Percentiles rank a stretch among this genome's conserved stretches.
phyloP scores from a whole-genome alignment of 2,329 filamentous ascomycete genomes.

The Phaeoacremonium minimum region DNA sequence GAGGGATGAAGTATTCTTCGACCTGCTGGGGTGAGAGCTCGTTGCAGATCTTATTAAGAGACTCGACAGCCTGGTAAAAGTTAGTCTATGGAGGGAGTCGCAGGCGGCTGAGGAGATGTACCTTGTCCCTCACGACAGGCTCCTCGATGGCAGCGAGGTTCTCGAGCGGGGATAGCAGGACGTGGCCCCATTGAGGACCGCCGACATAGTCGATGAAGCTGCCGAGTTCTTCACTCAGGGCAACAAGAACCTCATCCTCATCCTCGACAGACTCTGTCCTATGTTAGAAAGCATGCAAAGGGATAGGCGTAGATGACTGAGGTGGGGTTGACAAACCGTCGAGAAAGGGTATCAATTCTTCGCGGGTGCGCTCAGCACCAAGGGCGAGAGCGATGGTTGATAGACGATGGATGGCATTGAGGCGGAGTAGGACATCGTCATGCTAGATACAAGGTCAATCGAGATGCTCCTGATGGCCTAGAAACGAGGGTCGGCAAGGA shows the following conservation, averaged over 20 bases:
- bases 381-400: slow-evolving; percentile 97
- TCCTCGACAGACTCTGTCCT: slow-evolving; percentile 99
- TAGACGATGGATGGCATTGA: slow-evolving; percentile 97
- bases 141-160: slow-evolving; percentile 98
- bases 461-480: slow-evolving; percentile 9
- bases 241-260: slow-evolving; percentile 96
- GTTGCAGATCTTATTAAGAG: slow-evolving; percentile 97
- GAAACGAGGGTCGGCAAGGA: background rate
- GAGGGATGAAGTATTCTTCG: slow-evolving; percentile 95
- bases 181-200: slow-evolving; percentile 88
- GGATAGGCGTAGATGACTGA: slow-evolving; percentile 11
- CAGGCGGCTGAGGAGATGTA: slow-evolving; percentile 32
- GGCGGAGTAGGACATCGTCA: slow-evolving; percentile 93
- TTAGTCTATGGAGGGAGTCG: slow-evolving; percentile 8
- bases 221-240: slow-evolving; percentile 93
- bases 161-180: slow-evolving; percentile 93
- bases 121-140: slow-evolving; percentile 96
- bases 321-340: slow-evolving; percentile 67
- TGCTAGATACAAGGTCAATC: slow-evolving; percentile 56
- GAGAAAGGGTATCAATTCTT: slow-evolving; percentile 97
- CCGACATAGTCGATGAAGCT: slow-evolving; percentile 97
- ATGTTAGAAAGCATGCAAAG: too few species aligned
- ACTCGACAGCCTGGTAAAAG: slow-evolving; percentile 79
- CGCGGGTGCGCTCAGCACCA: slow-evolving; percentile 91
- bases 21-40: slow-evolving; percentile 88